Evolutionary conservation across 2,329 filamentous ascomycete species (phyloP).

Genomic region (Xylariaceae sp.): DNA sequence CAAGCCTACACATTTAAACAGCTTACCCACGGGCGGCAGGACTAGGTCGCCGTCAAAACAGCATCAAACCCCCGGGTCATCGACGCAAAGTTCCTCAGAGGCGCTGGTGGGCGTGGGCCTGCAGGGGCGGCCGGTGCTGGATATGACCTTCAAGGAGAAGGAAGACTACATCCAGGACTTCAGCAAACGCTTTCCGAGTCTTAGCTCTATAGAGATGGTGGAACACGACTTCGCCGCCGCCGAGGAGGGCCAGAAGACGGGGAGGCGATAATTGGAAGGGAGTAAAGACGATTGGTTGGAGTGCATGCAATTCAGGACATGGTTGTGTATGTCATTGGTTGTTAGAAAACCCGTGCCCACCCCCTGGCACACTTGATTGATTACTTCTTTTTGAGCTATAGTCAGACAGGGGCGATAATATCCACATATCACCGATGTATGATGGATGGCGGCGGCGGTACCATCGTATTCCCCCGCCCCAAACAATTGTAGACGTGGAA

Average conservation of each 20-base stretch:
- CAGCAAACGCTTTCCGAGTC: constrained; percentile 81
- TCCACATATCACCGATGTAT: too few species aligned
- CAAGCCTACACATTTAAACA: constrained; percentile 65
- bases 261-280: background rate
- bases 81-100: constrained; percentile 37
- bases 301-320: too few species aligned
- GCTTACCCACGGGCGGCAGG: constrained; percentile 48
- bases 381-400: too few species aligned
- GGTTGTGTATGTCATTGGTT: too few species aligned
- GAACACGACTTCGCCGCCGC: constrained; percentile 61
- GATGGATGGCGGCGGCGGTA: too few species aligned
- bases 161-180: constrained; percentile 73
- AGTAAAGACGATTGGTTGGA: background rate
- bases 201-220: constrained; percentile 86
- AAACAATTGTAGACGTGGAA: background rate
- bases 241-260: background rate
- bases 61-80: constrained; percentile 21
- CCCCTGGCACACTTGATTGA: too few species aligned
- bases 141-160: constrained; percentile 60
- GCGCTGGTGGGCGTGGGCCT: constrained; percentile 50
- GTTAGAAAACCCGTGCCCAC: too few species aligned
- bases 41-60: constrained; percentile 53
- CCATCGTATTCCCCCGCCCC: background rate
- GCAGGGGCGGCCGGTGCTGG: constrained; percentile 51
- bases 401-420: too few species aligned